A percentile compares a stretch with the other conserved stretches of the same genome.
phyloP scores from a whole-genome alignment of 768 basidiomycete genomes.

The Boletus bicolor region DNA sequence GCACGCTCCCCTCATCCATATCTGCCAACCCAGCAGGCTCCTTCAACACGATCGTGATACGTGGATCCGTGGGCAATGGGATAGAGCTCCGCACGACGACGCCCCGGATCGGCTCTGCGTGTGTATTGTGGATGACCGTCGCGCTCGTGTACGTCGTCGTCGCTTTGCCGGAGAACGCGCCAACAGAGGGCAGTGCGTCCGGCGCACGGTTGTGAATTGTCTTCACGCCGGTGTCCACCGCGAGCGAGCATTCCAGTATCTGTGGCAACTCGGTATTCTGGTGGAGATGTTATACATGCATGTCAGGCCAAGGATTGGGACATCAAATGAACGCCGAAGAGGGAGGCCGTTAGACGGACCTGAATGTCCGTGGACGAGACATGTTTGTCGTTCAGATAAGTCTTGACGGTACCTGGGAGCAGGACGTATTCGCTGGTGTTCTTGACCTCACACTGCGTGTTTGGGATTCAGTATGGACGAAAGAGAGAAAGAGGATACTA shows the following conservation, averaged over 20 bases:
- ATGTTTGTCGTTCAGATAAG: constrained; percentile 27
- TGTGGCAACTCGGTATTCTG: constrained; percentile 18
- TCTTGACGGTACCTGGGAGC: constrained; percentile 27
- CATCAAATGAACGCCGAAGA: not conserved
- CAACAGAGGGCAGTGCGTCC: constrained; percentile 7
- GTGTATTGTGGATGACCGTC: constrained; percentile 16
- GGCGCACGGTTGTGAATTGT: constrained; percentile 12
- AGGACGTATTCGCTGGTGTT: constrained; percentile 27
- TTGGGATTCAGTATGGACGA: not conserved
- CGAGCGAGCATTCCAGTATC: constrained; percentile 19
- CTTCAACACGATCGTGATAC: constrained; percentile 26
- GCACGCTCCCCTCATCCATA: constrained; percentile 12
- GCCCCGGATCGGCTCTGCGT: constrained; percentile 5
- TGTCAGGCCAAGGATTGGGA: not conserved
- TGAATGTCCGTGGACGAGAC: constrained; percentile 26
- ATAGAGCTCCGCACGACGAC: constrained; percentile 27
- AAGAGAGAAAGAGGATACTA: not conserved
- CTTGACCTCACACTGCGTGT: constrained; percentile 21
- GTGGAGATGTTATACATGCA: not conserved
- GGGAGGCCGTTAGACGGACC: constrained; percentile 7
- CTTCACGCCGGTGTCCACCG: constrained; percentile 16
- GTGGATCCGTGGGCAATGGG: constrained; percentile 27
- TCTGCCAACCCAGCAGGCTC: constrained; percentile 26
- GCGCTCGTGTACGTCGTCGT: constrained; percentile 20
- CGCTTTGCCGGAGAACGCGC: constrained; percentile 3